Evolutionary conservation across 257 asterid genomes (phyloP), one percentile per base, ranked within the genome.

Genomic region (Nicotiana benthamiana): DNA sequence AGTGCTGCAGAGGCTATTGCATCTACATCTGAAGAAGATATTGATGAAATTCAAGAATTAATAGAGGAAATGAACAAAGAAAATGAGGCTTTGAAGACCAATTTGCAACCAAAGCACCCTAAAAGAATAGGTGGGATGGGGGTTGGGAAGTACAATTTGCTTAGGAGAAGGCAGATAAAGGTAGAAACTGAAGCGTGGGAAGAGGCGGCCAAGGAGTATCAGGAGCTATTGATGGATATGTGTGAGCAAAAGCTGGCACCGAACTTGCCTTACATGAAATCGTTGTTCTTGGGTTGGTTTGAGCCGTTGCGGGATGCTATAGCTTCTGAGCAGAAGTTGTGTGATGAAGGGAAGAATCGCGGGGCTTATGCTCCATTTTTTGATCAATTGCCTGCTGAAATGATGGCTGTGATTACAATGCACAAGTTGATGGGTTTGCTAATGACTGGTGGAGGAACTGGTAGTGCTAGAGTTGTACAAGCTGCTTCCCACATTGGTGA

Each of bases 361-460:
- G 75, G 74, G 9, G 89, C 90, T 0, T 89, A 93, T 85, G 97
- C 96, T 0, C 89, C 91, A 0, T 80, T 85, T 76, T 88, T 95
- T 87, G 88, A 89, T 83, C 90, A 70, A 13, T 87, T 95, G 87
- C 99, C 99, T 6, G 95, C 98, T 4, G 98, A 87, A 67, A 95
- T 90, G 98, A 95, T 93, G 97, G 94, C 99, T 1, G 99, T 95
- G 83, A 92, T 95, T 76, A 90, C 97, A 0, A 95, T 95, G 98
- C 99, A 95, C 83, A 95, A 92, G 87, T 82, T 95, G 90, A 88
- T 95, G 96, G 97, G 87, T 9, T 64, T 95, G 89, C 80, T 95
- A 89, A 91, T 93, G 99, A 86, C 93, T 15, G 98, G 97, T 60
- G 97, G 94, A 81, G 88, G 91, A 66, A 82, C 82, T 74, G 97